Evolutionary conservation across 306 rosid species (phyloP).

Genomic region (Abrus precatorius): DNA sequence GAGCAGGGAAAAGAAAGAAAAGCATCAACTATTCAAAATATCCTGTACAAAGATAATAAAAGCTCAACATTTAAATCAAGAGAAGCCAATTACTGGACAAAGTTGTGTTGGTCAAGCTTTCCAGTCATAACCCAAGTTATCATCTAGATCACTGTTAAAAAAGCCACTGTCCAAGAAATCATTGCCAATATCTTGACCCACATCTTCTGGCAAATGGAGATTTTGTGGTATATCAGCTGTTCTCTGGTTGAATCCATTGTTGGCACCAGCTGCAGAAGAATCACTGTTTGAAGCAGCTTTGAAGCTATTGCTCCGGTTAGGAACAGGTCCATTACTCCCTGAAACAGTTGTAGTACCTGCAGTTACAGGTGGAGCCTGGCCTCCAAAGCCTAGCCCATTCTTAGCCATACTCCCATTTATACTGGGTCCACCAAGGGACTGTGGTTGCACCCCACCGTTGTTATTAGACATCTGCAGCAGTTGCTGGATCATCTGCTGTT

Average conservation of each 20-base stretch:
- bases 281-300: conserved; percentile 81
- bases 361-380: conserved; percentile 52
- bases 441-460: conserved; percentile 63
- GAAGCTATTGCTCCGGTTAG: conserved; percentile 81
- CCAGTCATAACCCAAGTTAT: conserved; percentile 72
- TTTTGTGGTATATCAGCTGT: conserved; percentile 66
- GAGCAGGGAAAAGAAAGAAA: background rate
- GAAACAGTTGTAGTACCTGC: conserved; percentile 55
- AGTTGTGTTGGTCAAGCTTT: conserved; percentile 77
- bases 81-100: conserved; percentile 52
- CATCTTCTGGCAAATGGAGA: conserved; percentile 72
- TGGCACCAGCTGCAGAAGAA: conserved; percentile 74
- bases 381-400: conserved; percentile 66
- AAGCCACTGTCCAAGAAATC: conserved; percentile 76
- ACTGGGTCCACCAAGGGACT: conserved; percentile 62
- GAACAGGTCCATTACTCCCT: conserved; percentile 65
- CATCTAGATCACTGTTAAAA: conserved; percentile 75
- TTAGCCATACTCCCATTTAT: conserved; percentile 59
- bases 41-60: conserved; percentile 72
- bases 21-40: conserved; percentile 57
- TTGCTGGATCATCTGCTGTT: conserved; percentile 83
- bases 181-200: conserved; percentile 67
- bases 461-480: conserved; percentile 73
- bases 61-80: conserved; percentile 48
- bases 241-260: conserved; percentile 74